These are phyloP conservation scores for Panellus pusillus DNA, from an alignment of 768 basidiomycete genomes.

Conservation along the genomic window DNA sequence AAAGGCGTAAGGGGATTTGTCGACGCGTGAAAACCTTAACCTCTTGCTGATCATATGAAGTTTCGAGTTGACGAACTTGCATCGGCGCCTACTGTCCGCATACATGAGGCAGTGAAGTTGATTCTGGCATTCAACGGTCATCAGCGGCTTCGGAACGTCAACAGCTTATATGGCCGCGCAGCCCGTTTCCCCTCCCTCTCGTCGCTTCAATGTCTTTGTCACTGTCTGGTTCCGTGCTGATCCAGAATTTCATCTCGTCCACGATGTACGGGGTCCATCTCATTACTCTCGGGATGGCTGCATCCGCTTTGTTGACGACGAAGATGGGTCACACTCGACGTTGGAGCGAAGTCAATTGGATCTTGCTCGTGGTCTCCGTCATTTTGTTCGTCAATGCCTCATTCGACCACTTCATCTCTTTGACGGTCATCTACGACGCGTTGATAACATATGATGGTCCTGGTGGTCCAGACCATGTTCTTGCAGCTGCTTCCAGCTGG, in stretches of 20 bases:
- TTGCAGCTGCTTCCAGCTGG: background rate
- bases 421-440: background rate
- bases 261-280: constrained; percentile 1
- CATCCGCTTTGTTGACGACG: background rate
- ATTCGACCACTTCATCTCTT: background rate
- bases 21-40: too few species aligned
- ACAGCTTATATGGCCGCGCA: too few species aligned
- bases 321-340: constrained; percentile 34
- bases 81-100: too few species aligned
- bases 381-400: background rate
- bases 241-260: background rate
- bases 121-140: too few species aligned
- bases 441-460: background rate
- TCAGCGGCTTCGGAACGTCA: too few species aligned
- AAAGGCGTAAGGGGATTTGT: too few species aligned
- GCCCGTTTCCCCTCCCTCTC: background rate
- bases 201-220: background rate
- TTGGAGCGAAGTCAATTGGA: constrained; percentile 36
- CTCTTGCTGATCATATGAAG: too few species aligned
- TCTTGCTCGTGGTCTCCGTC: background rate
- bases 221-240: background rate
- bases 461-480: background rate
- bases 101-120: too few species aligned
- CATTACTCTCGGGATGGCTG: background rate
- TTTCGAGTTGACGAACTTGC: too few species aligned